These are phyloP conservation scores for Prorocentrum cordatum DNA, from an alignment of 169 alveolate species.

Conservation along the genomic window DNA sequence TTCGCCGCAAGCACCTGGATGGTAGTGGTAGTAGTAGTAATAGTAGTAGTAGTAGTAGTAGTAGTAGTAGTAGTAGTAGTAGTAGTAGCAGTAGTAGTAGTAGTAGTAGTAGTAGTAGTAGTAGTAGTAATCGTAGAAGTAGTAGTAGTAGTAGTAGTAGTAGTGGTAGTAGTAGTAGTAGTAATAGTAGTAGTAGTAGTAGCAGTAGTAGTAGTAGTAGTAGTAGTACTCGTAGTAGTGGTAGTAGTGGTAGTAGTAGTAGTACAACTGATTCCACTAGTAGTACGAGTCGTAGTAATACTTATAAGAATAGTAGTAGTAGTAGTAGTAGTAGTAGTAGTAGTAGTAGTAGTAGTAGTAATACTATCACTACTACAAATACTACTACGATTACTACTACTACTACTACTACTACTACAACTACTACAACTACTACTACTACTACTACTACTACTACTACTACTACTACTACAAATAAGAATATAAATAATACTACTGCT, in stretches of 20 bases:
- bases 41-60: neutral
- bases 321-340: neutral
- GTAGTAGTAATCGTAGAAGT: neutral
- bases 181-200: neutral
- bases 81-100: neutral
- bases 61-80: neutral
- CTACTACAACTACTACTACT: neutral
- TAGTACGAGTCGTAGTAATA: neutral
- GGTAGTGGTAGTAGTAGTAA: neutral
- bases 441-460: neutral
- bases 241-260: neutral
- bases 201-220: neutral
- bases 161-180: neutral
- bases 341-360: neutral
- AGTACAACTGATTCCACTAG: neutral
- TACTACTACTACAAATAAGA: no score
- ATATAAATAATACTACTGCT: neutral
- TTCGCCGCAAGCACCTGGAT: neutral
- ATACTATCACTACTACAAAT: neutral
- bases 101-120: neutral
- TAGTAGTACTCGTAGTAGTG: neutral
- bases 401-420: neutral
- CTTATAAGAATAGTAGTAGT: neutral
- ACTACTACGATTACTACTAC: neutral
- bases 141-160: neutral